Percentiles rank a stretch among this genome's conserved stretches.
Evolutionary conservation across 2,329 filamentous ascomycete genomes (phyloP).

Genomic region (Hypomyces perniciosus): DNA sequence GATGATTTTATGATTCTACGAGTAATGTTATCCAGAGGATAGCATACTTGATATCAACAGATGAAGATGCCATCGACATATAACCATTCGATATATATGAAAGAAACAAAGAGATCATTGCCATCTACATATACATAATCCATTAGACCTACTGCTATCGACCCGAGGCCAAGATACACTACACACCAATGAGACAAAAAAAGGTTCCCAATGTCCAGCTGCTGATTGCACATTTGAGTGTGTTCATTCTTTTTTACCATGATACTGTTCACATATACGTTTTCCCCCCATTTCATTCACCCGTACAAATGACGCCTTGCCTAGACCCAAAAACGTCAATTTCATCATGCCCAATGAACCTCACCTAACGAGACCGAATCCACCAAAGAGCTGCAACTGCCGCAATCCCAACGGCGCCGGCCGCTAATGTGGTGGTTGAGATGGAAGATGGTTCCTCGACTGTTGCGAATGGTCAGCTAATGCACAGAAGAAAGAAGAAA

Average conservation of each 20-base stretch:
- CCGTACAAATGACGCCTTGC: constrained; percentile 11
- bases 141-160: no score
- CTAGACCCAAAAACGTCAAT: not conserved
- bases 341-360: constrained; percentile 3
- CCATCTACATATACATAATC: no score
- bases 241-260: no score
- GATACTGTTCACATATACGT: constrained; percentile 6
- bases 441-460: constrained; percentile 27
- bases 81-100: no score
- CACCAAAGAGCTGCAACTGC: constrained; percentile 36
- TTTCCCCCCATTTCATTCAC: not conserved
- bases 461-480: constrained; percentile 6
- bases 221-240: no score
- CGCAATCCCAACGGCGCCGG: constrained; percentile 30
- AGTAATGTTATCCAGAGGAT: not conserved
- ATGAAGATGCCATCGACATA: not conserved
- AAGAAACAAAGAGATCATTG: no score
- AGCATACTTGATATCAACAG: not conserved
- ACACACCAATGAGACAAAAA: no score
- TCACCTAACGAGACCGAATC: constrained; percentile 23
- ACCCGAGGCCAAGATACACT: no score
- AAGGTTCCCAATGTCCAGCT: no score
- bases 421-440: constrained; percentile 27
- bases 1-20: constrained; percentile 4
- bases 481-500: not conserved